Evolutionary conservation across 2,329 filamentous ascomycete genomes (phyloP), one percentile per base, ranked within the genome.

Genomic region (Botryosphaeria dothidea): DNA sequence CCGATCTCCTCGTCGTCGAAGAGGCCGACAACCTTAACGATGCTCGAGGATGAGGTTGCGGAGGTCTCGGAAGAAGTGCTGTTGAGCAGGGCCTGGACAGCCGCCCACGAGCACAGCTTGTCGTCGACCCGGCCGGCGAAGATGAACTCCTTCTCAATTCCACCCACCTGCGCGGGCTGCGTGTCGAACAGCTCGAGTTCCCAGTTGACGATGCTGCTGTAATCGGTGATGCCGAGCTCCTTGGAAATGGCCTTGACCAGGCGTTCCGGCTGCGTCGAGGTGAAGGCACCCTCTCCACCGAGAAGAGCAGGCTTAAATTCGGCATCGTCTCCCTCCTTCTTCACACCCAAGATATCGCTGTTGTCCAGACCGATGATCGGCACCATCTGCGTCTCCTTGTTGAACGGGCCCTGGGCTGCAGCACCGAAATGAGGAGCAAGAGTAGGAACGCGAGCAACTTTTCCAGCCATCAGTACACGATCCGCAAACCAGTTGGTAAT

Each of bases 1-100:
- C 95, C 95, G 67, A 99, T 96, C 78, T 99, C 95, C 78, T 99
- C 95, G 72, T 97, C 91, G 74, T 98, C 95, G 73, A 98, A 98
- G 71, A 97, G 89, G n/a, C 90, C 93, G 38, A 95, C 92, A 64
- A 97, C 84, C 79, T 96, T 96, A 78, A 98, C 88, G 62, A 90
- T 86, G n/a, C 88, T 85, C 66, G 90, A 85, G 9, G 81, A 76
- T 1, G 85, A 81, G 46, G 74, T 69, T 21, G 78, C 69, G 29
- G 83, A 80, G 11, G 86, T 81, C 17, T 89, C 87, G 21, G 78
- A 69, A 29, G 83, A 80, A 13, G 86, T 81, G 19, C 89, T 87
- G 57, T 90, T 88, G 29, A 97, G 83, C 0, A 99, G 88, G 3
- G 88, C 93, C 77, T 93, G 89, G 61, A 97, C 84, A 7, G 95